phyloP scores from a whole-genome alignment of 2,329 filamentous ascomycete genomes.

The Lanzia echinophila region DNA sequence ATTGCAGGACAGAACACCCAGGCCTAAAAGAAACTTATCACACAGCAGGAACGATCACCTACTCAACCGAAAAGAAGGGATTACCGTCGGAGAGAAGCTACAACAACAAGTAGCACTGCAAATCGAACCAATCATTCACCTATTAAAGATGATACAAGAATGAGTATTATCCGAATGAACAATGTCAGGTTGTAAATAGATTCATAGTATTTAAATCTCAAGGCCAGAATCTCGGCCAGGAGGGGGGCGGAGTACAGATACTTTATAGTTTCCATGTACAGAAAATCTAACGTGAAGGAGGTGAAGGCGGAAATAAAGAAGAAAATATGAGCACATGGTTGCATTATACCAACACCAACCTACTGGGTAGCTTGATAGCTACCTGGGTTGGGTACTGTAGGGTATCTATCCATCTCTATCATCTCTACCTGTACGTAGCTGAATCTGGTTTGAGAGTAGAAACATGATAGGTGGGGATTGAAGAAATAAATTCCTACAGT shows the following conservation, averaged over 20 bases:
- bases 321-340: background rate
- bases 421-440: too few species aligned
- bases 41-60: background rate
- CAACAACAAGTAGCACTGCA: too few species aligned
- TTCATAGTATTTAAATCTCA: slow-evolving; percentile 3
- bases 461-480: too few species aligned
- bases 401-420: background rate
- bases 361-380: background rate
- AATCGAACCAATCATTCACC: too few species aligned
- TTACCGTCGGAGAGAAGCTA: too few species aligned
- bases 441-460: too few species aligned
- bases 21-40: background rate
- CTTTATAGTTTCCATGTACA: slow-evolving; percentile 6
- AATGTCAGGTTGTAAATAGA: background rate
- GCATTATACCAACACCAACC: background rate
- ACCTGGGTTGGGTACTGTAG: too few species aligned
- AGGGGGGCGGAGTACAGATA: background rate
- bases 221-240: background rate
- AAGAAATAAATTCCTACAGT: too few species aligned
- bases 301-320: background rate
- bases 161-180: background rate
- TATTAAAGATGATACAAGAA: too few species aligned
- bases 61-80: background rate
- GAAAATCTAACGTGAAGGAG: background rate
- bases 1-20: background rate